These are phyloP conservation scores for Candida vartiovaarae DNA, from an alignment of 805 yeast genomes.

Conservation along the genomic window DNA sequence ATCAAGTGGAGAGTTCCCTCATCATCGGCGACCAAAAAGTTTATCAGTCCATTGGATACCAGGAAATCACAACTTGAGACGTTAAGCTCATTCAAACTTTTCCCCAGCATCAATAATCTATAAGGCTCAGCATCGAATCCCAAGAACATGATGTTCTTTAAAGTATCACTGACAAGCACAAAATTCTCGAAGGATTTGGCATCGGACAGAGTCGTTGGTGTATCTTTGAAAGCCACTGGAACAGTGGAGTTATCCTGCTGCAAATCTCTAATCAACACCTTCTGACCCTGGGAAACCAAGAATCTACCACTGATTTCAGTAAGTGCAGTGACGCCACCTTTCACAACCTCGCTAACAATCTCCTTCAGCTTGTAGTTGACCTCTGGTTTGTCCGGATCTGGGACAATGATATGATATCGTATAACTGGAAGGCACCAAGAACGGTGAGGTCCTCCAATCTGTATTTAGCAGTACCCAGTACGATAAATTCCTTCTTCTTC, in stretches of 20 bases:
- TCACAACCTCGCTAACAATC: slow-evolving; percentile 62
- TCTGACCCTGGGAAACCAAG: slow-evolving; percentile 82
- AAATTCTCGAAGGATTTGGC: slow-evolving; percentile 79
- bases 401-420: slow-evolving; percentile 78
- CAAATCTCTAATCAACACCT: slow-evolving; percentile 65
- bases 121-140: slow-evolving; percentile 97
- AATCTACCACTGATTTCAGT: slow-evolving; percentile 80
- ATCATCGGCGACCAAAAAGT: slow-evolving; percentile 61
- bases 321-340: slow-evolving; percentile 77
- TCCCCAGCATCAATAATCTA: slow-evolving; percentile 71
- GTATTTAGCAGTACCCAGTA: slow-evolving; percentile 71
- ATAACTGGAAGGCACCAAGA: slow-evolving; percentile 68
- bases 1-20: slow-evolving; percentile 60
- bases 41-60: slow-evolving; percentile 61
- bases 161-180: slow-evolving; percentile 72
- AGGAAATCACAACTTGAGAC: slow-evolving; percentile 72
- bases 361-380: slow-evolving; percentile 72
- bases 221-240: slow-evolving; percentile 90
- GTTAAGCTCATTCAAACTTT: slow-evolving; percentile 58
- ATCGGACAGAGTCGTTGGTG: slow-evolving; percentile 73
- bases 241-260: slow-evolving; percentile 81
- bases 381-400: slow-evolving; percentile 84
- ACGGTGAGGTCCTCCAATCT: slow-evolving; percentile 78
- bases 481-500: slow-evolving; percentile 55
- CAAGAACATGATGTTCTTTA: slow-evolving; percentile 68